Evolutionary conservation across 768 basidiomycete species (phyloP).

Genomic region (Tephrocybe sp.): DNA sequence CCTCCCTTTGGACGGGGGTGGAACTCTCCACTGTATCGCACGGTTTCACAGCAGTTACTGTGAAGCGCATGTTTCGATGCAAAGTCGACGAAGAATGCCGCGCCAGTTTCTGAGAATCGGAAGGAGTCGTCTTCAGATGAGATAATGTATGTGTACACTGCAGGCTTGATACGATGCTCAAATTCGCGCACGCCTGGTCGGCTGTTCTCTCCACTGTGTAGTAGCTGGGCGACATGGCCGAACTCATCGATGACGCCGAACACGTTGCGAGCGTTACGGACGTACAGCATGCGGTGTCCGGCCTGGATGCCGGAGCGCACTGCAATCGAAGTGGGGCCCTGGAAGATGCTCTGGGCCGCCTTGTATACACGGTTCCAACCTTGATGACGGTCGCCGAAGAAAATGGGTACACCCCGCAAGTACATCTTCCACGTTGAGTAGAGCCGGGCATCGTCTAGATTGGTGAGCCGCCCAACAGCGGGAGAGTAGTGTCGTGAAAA

Average conservation of each 20-base stretch:
- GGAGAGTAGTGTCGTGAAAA: slow-evolving; percentile 74
- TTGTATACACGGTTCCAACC: slow-evolving; percentile 67
- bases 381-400: slow-evolving; percentile 62
- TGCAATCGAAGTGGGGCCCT: slow-evolving; percentile 58
- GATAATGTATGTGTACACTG: slow-evolving; percentile 86
- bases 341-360: slow-evolving; percentile 73
- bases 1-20: slow-evolving; percentile 72
- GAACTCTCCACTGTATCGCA: slow-evolving; percentile 79
- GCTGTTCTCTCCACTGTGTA: slow-evolving; percentile 42
- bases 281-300: slow-evolving; percentile 74
- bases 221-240: slow-evolving; percentile 49
- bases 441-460: slow-evolving; percentile 57
- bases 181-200: slow-evolving; percentile 15
- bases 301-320: slow-evolving; percentile 70
- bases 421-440: slow-evolving; percentile 84
- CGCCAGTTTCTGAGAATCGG: slow-evolving; percentile 85
- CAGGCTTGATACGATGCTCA: slow-evolving; percentile 64
- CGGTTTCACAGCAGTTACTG: slow-evolving; percentile 64
- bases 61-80: slow-evolving; percentile 87
- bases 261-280: slow-evolving; percentile 58
- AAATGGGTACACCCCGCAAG: slow-evolving; percentile 55
- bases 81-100: slow-evolving; percentile 85
- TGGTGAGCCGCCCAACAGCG: slow-evolving; percentile 63
- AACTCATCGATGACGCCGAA: slow-evolving; percentile 57
- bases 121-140: slow-evolving; percentile 72